Evolutionary conservation across 495 filamentous ascomycete species (phyloP), one percentile per base, ranked within the genome.

Genomic region (Thozetella sp.): DNA sequence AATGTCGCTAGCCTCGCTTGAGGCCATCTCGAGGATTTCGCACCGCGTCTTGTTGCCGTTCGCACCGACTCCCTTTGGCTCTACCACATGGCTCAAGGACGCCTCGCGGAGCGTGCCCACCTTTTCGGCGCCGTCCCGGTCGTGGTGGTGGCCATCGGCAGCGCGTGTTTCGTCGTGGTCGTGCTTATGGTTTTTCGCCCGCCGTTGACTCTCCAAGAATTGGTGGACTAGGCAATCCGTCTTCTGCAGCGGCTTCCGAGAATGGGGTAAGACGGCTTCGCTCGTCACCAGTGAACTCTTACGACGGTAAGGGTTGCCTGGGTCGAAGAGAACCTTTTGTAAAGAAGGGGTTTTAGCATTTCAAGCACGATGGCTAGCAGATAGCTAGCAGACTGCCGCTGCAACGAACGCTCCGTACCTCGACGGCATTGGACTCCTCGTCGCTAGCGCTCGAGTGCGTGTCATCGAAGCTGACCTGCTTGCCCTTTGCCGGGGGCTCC

Each of bases 171-270:
- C 2, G 25, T 58, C 48, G 9, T 51, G 54, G 27, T 63, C 43
- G n/a, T n/a, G n/a, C n/a, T n/a, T n/a, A 51, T 61, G 62, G 13
- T 30, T 24, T 25, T 22, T 17, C 0, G 54, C 51, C 27, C 54
- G 34, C 62, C 74, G 76, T 67, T 81, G 76, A 70, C 76, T 55
- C 54, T 88, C 90, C 25, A 97, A 86, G 9, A 97, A 81, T 22
- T 88, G 83, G 69, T 97, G 93, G 4, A 97, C 91, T 59, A 93
- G 87, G 68, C 93, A 97, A 57, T 90, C 85, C 0, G 90, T 72
- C 58, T 67, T 93, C 11, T 73, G 79, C 51, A 79, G 77, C 52
- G 80, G 79, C 19, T 76, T 61, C 27, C 72, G 72, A n/a, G 79
- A 71, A 54, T 67, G 68, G 2, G 79, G 64, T 4, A 65, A 63